Percentiles rank a stretch among this genome's conserved stretches.
Evolutionary conservation across 257 asterid species (phyloP).

Genomic region (Capsicum chinense): DNA sequence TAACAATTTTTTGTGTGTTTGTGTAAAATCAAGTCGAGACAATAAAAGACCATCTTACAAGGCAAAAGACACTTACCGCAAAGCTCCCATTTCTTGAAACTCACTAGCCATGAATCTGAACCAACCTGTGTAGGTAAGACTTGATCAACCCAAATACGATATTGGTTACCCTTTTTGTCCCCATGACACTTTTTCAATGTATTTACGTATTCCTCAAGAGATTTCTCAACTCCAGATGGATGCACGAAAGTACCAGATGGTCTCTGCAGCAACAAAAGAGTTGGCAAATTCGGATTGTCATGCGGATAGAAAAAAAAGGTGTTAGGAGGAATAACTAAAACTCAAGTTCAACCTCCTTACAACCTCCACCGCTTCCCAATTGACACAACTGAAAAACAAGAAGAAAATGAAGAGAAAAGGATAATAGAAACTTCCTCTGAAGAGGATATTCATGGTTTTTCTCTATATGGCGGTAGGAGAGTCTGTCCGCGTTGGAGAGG

Average conservation of each 20-base stretch:
- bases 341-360: not conserved
- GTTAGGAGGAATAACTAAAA: not conserved
- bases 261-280: conserved; percentile 51
- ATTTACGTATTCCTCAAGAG: conserved; percentile 58
- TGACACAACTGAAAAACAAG: no score
- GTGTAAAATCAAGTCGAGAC: not conserved
- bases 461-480: no score
- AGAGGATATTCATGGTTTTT: no score
- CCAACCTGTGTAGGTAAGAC: conserved; percentile 66
- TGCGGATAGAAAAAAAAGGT: not conserved
- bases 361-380: no score
- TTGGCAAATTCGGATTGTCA: conserved; percentile 16
- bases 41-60: not conserved
- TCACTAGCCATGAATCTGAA: conserved; percentile 78
- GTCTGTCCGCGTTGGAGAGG: no score
- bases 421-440: no score
- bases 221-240: conserved; percentile 77
- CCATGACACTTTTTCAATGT: conserved; percentile 58
- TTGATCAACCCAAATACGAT: conserved; percentile 89
- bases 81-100: conserved; percentile 89
- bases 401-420: no score
- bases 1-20: not conserved
- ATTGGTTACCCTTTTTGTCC: conserved; percentile 70
- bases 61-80: conserved; percentile 53
- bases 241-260: conserved; percentile 64